Evolutionary conservation across 2,329 filamentous ascomycete species (phyloP), one percentile per base, ranked within the genome.

Genomic region (Alternaria consortialis): DNA sequence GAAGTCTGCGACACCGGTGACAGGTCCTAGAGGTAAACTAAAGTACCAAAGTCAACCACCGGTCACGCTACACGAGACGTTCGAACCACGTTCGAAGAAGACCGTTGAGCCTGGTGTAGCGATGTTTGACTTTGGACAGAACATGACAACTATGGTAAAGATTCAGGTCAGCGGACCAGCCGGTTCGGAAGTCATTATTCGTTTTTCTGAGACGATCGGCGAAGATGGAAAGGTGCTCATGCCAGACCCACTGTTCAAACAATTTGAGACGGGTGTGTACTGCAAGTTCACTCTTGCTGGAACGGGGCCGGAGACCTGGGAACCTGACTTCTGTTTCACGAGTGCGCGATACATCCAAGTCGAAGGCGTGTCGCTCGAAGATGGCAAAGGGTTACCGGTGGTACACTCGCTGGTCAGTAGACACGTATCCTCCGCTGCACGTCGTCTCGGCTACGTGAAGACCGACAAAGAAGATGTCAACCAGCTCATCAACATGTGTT

Each of bases 1-100:
- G 79, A 64, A 66, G 27, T 29, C 56, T 8, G 78, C 77, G 2
- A 80, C 76, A 53, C 77, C 78, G 0, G 68, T 81, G 17, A 81
- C 79, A 0, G 79, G 80, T 0, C 79, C 79, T 12, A 64, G 79
- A 29, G 79, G 80, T 1, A 76, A 79, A 57, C 62, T 81, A 7
- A 71, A 70, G 37, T 81, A 81, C 48, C 79, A 81, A 52, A 79
- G 72, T 53, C 80, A 81, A 56, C 79, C 77, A 2, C 79, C 79
- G 3, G 78, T 81, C 1, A 60, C 70, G 0, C 64, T 80, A 5
- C 79, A 81, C 53, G 73, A 81, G 47, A 79, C 66, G 0, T 79
- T 80, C 27, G 65, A 74, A 43, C 78, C 79, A 2, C 58, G 63
- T 7, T 62, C 60, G 12, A 63, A 52, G 5, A 67, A 62, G 15